Evolutionary conservation across 768 basidiomycete species (phyloP).

Genomic region (Phanerochaete carnosa): DNA sequence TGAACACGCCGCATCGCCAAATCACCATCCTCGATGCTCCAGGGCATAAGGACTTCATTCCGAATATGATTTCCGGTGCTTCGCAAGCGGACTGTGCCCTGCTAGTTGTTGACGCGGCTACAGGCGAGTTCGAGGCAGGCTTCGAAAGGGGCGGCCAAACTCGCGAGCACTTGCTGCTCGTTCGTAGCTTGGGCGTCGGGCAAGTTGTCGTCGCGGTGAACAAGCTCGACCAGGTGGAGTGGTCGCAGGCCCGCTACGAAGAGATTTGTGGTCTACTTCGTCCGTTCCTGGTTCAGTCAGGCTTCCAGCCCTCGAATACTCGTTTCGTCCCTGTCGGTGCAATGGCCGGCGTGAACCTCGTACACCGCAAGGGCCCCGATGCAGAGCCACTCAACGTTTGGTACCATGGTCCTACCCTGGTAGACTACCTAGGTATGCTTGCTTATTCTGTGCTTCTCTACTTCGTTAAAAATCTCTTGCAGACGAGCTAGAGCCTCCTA

Average conservation of each 20-base stretch:
- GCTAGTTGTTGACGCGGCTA: constrained; percentile 86
- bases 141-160: constrained; percentile 95
- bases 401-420: constrained; percentile 85
- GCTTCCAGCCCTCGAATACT: constrained; percentile 77
- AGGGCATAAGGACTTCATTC: constrained; percentile 96
- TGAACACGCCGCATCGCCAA: constrained; percentile 68
- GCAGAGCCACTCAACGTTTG: constrained; percentile 54
- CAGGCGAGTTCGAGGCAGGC: constrained; percentile 94
- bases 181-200: constrained; percentile 86
- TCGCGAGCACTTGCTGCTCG: constrained; percentile 88
- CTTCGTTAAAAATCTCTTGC: not conserved
- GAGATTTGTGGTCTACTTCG: constrained; percentile 73
- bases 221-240: constrained; percentile 92
- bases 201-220: constrained; percentile 93
- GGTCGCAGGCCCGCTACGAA: constrained; percentile 80
- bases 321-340: constrained; percentile 88
- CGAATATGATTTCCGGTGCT: constrained; percentile 99
- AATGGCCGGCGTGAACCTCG: constrained; percentile 85
- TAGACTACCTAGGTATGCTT: constrained; percentile 71
- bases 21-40: constrained; percentile 97
- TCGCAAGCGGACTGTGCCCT: constrained; percentile 95
- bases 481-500: constrained; percentile 83
- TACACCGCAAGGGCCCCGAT: constrained; percentile 44
- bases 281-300: constrained; percentile 84
- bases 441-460: not conserved